Evolutionary conservation across 2,329 filamentous ascomycete species (phyloP).

Genomic region (Hirsutella thompsonii): DNA sequence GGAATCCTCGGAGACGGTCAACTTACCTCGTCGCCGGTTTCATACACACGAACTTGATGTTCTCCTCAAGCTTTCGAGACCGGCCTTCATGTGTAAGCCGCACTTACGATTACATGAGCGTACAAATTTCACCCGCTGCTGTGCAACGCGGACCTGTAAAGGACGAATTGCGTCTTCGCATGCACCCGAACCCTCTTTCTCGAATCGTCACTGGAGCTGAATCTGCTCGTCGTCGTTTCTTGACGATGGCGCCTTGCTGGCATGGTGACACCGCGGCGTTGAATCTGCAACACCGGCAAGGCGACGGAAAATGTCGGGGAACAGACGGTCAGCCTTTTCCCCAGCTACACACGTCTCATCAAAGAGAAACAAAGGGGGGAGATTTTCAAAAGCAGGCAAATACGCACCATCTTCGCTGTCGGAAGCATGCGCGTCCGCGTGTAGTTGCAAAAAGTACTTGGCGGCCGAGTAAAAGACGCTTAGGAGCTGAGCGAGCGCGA

Average conservation of each 20-base stretch:
- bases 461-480: constrained; percentile 9
- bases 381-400: background rate
- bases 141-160: too few relatives aligned
- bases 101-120: too few relatives aligned
- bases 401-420: constrained; percentile 3
- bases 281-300: background rate
- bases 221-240: background rate
- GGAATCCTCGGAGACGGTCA: too few relatives aligned
- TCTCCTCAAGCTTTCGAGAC: too few relatives aligned
- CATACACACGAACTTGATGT: too few relatives aligned
- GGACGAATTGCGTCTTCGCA: too few relatives aligned
- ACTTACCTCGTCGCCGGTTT: too few relatives aligned
- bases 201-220: background rate
- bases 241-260: background rate
- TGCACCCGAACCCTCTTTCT: background rate
- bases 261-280: background rate
- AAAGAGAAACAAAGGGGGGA: too few relatives aligned
- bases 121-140: too few relatives aligned
- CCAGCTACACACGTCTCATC: too few relatives aligned
- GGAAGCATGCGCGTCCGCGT: constrained; percentile 1
- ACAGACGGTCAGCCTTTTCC: background rate
- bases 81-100: too few relatives aligned
- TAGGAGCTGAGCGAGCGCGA: constrained; percentile 10
- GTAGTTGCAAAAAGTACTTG: constrained; percentile 1
- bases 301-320: background rate